Evolutionary conservation across 345 rosid species (phyloP).

Genomic region (Stellera chamaejasme): DNA sequence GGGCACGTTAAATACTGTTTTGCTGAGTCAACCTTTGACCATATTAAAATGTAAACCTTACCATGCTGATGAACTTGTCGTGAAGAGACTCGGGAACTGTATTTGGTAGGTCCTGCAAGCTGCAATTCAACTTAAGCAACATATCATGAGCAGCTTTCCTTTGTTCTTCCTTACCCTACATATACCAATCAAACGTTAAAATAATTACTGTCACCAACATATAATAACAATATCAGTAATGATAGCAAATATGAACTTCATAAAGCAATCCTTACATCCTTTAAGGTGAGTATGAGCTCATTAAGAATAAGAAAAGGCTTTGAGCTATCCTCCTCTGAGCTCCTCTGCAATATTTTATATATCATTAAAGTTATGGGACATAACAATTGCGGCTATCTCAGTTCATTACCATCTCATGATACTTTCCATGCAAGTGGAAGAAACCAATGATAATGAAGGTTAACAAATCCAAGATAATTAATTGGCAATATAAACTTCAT

Average conservation of each 20-base stretch:
- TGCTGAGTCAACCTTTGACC: not conserved
- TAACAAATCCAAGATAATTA: too few species aligned
- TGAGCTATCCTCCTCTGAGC: conserved; percentile 55
- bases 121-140: conserved; percentile 46
- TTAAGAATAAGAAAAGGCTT: conserved; percentile 81
- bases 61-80: conserved; percentile 72
- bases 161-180: conserved; percentile 65
- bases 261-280: conserved; percentile 56
- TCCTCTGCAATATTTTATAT: conserved; percentile 37
- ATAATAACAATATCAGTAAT: not conserved
- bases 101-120: conserved; percentile 33
- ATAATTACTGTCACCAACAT: conserved; percentile 4
- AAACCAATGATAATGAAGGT: too few species aligned
- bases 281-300: conserved; percentile 76
- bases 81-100: conserved; percentile 31
- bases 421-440: too few species aligned
- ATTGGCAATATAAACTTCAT: too few species aligned
- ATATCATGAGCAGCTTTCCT: conserved; percentile 78
- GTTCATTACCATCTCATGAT: too few species aligned
- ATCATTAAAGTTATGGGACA: too few species aligned
- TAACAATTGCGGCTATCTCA: too few species aligned
- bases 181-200: conserved; percentile 10
- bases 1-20: too few species aligned
- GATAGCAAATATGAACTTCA: conserved; percentile 6
- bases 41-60: conserved; percentile 17